Evolutionary conservation across 1,284 basidiomycete genomes (phyloP), one percentile per base, ranked within the genome.

Genomic region (Apiotrichum akiyoshidainum): DNA sequence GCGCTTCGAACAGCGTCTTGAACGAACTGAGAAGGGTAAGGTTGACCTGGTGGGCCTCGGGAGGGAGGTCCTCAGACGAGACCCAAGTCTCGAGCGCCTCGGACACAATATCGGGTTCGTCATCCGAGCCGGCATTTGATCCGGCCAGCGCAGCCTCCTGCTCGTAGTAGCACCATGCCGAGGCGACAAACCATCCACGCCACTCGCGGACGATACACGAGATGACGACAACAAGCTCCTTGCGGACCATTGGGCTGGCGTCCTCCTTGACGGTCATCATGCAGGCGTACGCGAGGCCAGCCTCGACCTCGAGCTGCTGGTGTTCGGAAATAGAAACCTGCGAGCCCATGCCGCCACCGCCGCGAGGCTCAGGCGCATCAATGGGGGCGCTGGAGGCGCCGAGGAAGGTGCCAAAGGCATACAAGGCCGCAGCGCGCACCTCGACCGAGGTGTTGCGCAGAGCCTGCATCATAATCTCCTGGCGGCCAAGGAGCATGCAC

Each of bases 141-240:
- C 63, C 60, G 5, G 66, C 67, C 22, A 70, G 54, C 10, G 71
- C 70, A 0, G 68, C 70, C 73, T 92, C 89, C 73, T 80, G 73
- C 66, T 95, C 89, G 86, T 90, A 92, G 79, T 94, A 93, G 31
- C 92, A 80, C 92, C 95, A 98, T 0, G 95, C 93, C 56, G 94
- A 95, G 37, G 94, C 86, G 49, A 95, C 90, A 68, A 98, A 93
- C 80, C 92, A 92, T 12, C 95, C 94, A 60, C 92, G 82, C 90
- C 94, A 98, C 77, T 97, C 93, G 72, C 92, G 89, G 16, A 95
- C 93, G 22, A 99, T 81, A 66, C 92, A 92, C 67, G 90, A 94
- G 53, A 98, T 87, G 44, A 98, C 83, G 40, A 97, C 85, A 40
- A 98, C 83, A 13, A 98, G 81, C 75, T 99, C 96, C 78, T 97